A percentile compares a stretch with the other conserved stretches of the same genome.
Evolutionary conservation across 352 stramenopile genomes (phyloP).

Genomic region (Elongisporangium prolatum): DNA sequence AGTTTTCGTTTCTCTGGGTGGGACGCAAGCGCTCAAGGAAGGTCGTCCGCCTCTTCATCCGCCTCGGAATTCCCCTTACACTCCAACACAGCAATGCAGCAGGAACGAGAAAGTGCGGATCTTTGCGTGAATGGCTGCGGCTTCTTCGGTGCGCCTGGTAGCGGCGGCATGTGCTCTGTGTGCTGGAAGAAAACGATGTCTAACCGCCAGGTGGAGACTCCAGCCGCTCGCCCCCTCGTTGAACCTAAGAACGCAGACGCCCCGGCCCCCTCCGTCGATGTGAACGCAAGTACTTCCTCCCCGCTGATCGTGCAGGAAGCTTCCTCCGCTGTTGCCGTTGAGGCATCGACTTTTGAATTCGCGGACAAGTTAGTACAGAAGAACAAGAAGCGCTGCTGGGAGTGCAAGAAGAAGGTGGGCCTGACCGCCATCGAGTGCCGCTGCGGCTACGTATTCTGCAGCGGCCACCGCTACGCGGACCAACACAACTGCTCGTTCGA

Average conservation of each 20-base stretch:
- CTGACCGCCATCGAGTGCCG: constrained; percentile 87
- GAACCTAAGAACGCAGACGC: constrained; percentile 21
- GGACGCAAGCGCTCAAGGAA: constrained; percentile 20
- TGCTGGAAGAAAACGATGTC: constrained; percentile 87
- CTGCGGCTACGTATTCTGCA: constrained; percentile 88
- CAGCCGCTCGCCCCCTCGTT: constrained; percentile 9
- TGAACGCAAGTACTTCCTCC: background rate
- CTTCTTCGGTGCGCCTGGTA: constrained; percentile 70
- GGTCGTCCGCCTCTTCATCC: background rate
- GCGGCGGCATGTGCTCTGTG: constrained; percentile 77
- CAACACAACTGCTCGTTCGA: constrained; percentile 85
- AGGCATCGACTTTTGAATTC: constrained; percentile 13
- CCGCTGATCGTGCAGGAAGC: constrained; percentile 1
- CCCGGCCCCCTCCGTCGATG: constrained; percentile 8
- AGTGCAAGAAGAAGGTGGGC: constrained; percentile 91
- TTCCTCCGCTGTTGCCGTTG: constrained; percentile 4
- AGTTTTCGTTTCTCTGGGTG: constrained; percentile 68
- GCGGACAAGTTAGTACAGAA: constrained; percentile 68
- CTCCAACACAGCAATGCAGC: constrained; percentile 46
- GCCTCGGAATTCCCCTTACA: constrained; percentile 1
- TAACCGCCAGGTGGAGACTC: constrained; percentile 48
- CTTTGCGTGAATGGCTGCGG: constrained; percentile 72
- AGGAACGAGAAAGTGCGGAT: constrained; percentile 72
- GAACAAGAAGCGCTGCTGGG: constrained; percentile 89
- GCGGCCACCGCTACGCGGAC: constrained; percentile 81